A percentile compares a stretch with the other conserved stretches of the same genome.
These are phyloP conservation scores for Naganishia cerealis DNA, from an alignment of 1,284 basidiomycete genomes.

Conservation along the genomic window DNA sequence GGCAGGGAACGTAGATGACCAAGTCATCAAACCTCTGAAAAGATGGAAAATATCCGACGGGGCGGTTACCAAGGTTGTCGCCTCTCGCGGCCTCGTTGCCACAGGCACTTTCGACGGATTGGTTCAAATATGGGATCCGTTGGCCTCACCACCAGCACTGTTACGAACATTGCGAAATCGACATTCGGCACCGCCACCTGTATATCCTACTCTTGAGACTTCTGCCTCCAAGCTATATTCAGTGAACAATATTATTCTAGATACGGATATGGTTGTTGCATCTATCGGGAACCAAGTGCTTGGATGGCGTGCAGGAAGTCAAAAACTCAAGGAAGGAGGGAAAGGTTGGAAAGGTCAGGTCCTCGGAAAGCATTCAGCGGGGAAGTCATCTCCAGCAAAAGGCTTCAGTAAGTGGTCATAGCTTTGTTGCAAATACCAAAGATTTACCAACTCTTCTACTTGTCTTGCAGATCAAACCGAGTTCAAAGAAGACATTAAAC, in stretches of 20 bases:
- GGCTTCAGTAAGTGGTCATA: slow-evolving; percentile 36
- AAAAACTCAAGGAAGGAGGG: slow-evolving; percentile 44
- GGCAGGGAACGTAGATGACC: not conserved
- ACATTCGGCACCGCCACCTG: slow-evolving; percentile 44
- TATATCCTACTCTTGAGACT: slow-evolving; percentile 40
- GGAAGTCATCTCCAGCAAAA: slow-evolving; percentile 31
- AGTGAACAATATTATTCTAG: slow-evolving; percentile 50
- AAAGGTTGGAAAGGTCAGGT: slow-evolving; percentile 41
- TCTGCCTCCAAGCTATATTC: slow-evolving; percentile 42
- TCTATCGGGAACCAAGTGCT: slow-evolving; percentile 48
- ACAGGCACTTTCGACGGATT: slow-evolving; percentile 48
- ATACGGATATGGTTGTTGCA: slow-evolving; percentile 50
- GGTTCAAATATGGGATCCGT: slow-evolving; percentile 49
- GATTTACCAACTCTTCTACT: not conserved
- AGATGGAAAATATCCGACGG: slow-evolving; percentile 43
- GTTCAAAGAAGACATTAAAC: slow-evolving; percentile 41
- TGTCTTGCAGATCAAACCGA: slow-evolving; percentile 41
- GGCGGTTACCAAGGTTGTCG: slow-evolving; percentile 47
- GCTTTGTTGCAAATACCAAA: not conserved
- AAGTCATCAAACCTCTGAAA: slow-evolving; percentile 37
- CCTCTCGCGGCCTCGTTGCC: slow-evolving; percentile 46
- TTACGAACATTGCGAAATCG: slow-evolving; percentile 37
- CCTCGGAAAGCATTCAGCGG: slow-evolving; percentile 35
- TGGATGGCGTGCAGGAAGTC: slow-evolving; percentile 49
- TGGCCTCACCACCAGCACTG: slow-evolving; percentile 39